Base-by-base conservation (phyloP, 2,329 filamentous ascomycete genomes). In the Cercospora brassicicola region DNA sequence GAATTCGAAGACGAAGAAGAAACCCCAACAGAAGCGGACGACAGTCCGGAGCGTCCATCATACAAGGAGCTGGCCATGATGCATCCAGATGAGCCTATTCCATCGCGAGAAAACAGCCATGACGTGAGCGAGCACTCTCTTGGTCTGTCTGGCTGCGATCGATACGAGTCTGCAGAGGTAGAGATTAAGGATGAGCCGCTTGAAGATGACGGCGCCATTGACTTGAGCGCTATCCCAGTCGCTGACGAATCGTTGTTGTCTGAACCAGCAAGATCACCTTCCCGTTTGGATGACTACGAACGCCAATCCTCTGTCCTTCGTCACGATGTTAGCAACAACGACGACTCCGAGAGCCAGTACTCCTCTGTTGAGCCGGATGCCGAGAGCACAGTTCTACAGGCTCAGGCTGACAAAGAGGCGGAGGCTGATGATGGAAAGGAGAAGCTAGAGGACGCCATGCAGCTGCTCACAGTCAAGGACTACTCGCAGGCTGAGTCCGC, bases 21-120 rank as follows among this genome's bases (percentile, higher is more conserved):
- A 86, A 86, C 73, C 88, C 90, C 48, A 66, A 72, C 33, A 67
- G 68, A 66, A 13, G 63, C 30, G 11, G 73, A 73, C 42, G 68
- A 72, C 18, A 68, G 67, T 48, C 68, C 69, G 57, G 68, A 59
- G 45, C 64, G 74, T 26, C 76, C 74, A 15, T 72, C 72, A 67
- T 82, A 84, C 67, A 81, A 79, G 48, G 81, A 87, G 59, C 82
- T 88, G 33, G 82, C 81, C 18, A 80, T 80, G 66, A 85, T 93
- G 68, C 93, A 98, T 77, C 94, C 94, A 6, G 94, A 98, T 78
- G 87, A 95, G 48, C 92, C 94, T 0, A 92, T 97, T 73, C 94
- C 92, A 20, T 96, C 92, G 39, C 90, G 93, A 13, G 94, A 97
- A 79, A 89, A 89, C 72, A 77, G 75, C 65, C 67, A 71, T 5